Percentiles rank a stretch among this genome's conserved stretches.
Evolutionary conservation across 169 alveolate species (phyloP).

Genomic region (Cyclospora cayetanensis): DNA sequence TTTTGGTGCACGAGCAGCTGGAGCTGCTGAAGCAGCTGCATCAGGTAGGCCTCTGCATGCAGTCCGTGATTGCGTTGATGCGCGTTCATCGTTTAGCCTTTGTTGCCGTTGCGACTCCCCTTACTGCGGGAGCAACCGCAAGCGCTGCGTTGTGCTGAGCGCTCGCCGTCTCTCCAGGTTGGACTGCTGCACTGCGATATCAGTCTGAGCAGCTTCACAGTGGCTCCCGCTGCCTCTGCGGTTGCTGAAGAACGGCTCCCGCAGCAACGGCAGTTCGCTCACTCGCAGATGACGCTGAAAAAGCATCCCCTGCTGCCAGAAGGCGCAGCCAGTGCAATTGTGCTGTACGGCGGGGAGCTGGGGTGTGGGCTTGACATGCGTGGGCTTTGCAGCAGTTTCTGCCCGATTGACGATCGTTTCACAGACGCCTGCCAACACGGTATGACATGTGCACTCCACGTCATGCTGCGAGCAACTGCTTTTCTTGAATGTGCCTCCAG

Average conservation of each 20-base stretch:
- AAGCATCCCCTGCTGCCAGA: slow-evolving; percentile 28
- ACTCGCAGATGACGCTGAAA: neutral
- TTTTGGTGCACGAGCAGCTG: slow-evolving; percentile 36
- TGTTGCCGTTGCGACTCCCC: slow-evolving; percentile 9
- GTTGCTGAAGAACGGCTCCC: neutral
- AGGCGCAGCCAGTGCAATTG: neutral
- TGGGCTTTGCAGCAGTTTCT: neutral
- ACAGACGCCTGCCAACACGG: no score
- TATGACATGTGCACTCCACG: no score
- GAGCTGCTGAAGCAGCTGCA: slow-evolving; percentile 46
- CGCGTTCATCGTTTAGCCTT: no score
- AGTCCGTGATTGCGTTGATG: neutral
- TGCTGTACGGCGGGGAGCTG: neutral
- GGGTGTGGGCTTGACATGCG: neutral
- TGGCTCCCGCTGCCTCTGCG: slow-evolving; percentile 1
- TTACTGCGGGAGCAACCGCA: neutral
- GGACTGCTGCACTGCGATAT: slow-evolving; percentile 29
- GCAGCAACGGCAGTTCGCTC: slow-evolving; percentile 17
- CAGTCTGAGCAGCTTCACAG: slow-evolving; percentile 25
- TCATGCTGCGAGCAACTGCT: no score
- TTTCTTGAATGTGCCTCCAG: no score
- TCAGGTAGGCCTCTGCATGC: neutral
- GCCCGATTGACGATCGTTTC: neutral
- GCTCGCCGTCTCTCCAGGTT: neutral
- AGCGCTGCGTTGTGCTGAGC: neutral